Conservation (phyloP, 305 asterid species). For the Fraxinus dipetala region DNA sequence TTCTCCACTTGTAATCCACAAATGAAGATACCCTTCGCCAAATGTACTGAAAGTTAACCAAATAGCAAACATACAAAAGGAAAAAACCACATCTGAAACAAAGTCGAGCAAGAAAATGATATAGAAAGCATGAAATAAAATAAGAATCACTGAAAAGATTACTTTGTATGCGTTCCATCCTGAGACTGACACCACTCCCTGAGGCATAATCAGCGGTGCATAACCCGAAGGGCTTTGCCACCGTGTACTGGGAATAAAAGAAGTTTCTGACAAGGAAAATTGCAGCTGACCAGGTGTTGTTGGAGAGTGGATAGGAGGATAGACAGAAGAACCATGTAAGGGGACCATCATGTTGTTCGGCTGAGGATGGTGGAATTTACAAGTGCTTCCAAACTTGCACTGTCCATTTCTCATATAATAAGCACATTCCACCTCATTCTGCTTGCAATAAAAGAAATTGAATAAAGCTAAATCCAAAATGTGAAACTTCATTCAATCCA, state of each 20-base stretch:
- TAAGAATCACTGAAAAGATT: conserved; percentile 34
- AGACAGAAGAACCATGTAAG: conserved; percentile 68
- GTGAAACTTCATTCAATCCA: neutral
- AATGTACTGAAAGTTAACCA: neutral
- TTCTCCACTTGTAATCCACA: neutral
- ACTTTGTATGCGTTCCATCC: conserved; percentile 88
- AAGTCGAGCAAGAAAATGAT: conserved; percentile 3
- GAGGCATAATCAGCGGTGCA: conserved; percentile 80
- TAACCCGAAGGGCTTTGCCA: conserved; percentile 94
- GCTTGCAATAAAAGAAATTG: conserved; percentile 22
- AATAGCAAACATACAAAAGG: neutral
- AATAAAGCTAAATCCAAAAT: conserved; percentile 17
- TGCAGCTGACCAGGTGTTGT: conserved; percentile 67
- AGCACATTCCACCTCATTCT: conserved; percentile 87
- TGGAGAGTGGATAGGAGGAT: conserved; percentile 82
- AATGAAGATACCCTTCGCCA: neutral
- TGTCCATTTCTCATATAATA: conserved; percentile 88
- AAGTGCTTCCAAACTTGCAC: conserved; percentile 94
- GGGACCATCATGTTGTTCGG: conserved; percentile 90
- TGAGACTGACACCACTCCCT: conserved; percentile 79
- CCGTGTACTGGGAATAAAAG: conserved; percentile 78
- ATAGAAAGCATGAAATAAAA: conserved; percentile 11
- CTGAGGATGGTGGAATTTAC: conserved; percentile 95
- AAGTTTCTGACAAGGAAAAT: conserved; percentile 67
- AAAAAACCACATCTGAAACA: neutral